Base-by-base conservation (phyloP, 306 rosid species). In the Glycyrrhiza uralensis region DNA sequence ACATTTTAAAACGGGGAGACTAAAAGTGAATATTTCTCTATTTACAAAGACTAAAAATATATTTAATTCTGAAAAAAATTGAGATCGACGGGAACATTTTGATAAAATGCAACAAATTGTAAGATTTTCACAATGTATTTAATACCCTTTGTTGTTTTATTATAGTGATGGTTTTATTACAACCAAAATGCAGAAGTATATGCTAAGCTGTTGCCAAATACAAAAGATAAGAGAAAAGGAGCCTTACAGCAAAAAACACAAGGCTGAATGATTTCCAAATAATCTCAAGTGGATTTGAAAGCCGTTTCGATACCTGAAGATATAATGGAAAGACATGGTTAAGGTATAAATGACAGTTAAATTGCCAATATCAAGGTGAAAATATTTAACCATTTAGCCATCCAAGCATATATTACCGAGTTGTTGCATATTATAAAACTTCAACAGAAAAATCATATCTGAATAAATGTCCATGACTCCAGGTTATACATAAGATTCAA, bases 191-290 rank as follows among this genome's bases (percentile, higher is more conserved):
- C 39, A 65, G 33, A 70, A 79, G 35, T 28, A 18, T 30, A 60
- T 7, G 15, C 54, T 59, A 45, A 44, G 23, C 42, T 45, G 50
- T 61, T 67, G 63, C 59, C 0, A 29, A 33, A 49, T 20, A 81
- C 20, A 45, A 52, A 63, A 33, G 55, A 39, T 15, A 32, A 6
- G 62, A 64, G 35, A 49, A 79, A 59, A 59, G 39, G 57, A 72
- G 52, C 30, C 96, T 94, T 80, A 94, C 96, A n/a, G 97, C 97
- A 69, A 91, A 92, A 71, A 94, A 91, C 76, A 94, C 88, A 66
- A 94, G 99, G 85, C 86, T 89, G 93, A 94, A 94, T 14, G 96
- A 94, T 79, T 94, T 89, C 97, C 97, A 94, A 47, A 88, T 57
- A 71, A 94, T 84, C 86, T 88, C 96, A 36, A 95, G 70, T 13